These are phyloP conservation scores for Heracleum sosnowskyi DNA, from an alignment of 129 eudicot species.

Conservation along the genomic window DNA sequence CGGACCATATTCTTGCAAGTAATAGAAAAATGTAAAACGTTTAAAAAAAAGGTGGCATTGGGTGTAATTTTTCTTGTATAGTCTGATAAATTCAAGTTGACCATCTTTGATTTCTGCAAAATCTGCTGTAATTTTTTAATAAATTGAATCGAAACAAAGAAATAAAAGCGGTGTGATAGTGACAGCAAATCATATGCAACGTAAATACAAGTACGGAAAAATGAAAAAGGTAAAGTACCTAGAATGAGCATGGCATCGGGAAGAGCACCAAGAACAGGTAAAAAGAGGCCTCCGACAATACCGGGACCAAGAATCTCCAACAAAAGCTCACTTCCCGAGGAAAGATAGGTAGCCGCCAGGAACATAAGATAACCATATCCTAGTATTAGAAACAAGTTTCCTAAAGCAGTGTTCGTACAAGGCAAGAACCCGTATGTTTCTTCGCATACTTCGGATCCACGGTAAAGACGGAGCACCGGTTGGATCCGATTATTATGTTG, in stretches of 20 bases:
- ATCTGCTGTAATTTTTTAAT: too few species aligned
- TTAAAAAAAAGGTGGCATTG: too few species aligned
- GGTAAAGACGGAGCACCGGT: too few species aligned
- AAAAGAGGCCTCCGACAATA: constrained; percentile 45
- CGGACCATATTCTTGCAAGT: too few species aligned
- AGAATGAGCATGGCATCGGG: constrained; percentile 64
- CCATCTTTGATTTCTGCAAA: too few species aligned
- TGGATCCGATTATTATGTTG: not conserved
- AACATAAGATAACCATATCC: constrained; percentile 51
- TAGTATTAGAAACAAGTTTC: constrained; percentile 33
- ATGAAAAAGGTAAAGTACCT: constrained; percentile 14
- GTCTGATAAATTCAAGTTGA: too few species aligned
- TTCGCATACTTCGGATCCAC: constrained; percentile 22
- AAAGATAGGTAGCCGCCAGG: constrained; percentile 47
- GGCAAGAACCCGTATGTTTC: constrained; percentile 54
- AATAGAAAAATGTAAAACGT: too few species aligned
- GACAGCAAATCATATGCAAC: too few species aligned
- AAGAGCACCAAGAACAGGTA: constrained; percentile 54
- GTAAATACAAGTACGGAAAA: too few species aligned
- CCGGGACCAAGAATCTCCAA: constrained; percentile 56
- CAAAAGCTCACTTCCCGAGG: constrained; percentile 45
- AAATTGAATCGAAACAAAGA: too few species aligned
- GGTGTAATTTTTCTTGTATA: too few species aligned
- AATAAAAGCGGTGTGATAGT: too few species aligned
- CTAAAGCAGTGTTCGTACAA: constrained; percentile 36